phyloP scores from a whole-genome alignment of 2,329 filamentous ascomycete genomes.

The Scopulariopsis brevicaulis region DNA sequence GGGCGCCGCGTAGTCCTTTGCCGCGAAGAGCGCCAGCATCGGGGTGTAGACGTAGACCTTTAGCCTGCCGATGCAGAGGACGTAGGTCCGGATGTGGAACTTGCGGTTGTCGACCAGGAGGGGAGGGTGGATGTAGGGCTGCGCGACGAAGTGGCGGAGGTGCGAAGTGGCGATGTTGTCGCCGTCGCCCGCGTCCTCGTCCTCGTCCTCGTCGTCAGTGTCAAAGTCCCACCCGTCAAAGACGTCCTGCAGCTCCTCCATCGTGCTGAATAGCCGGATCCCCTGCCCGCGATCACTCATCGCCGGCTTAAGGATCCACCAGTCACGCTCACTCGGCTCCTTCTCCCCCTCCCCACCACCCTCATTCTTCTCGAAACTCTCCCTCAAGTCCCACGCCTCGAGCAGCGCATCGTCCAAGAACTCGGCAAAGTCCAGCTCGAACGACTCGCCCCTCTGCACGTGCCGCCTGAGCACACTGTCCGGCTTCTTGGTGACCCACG shows the following conservation, averaged over 20 bases:
- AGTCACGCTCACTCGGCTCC: slow-evolving; percentile 43
- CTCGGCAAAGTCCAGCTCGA: slow-evolving; percentile 94
- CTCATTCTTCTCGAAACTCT: slow-evolving; percentile 61
- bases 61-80: slow-evolving; percentile 68
- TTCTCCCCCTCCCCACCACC: slow-evolving; percentile 9
- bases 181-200: slow-evolving; percentile 18
- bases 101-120: slow-evolving; percentile 69
- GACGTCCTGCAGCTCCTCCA: slow-evolving; percentile 72
- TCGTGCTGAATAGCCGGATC: slow-evolving; percentile 77
- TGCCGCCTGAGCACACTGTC: slow-evolving; percentile 55
- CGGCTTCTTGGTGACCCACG: slow-evolving; percentile 80
- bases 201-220: slow-evolving; percentile 46
- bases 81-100: slow-evolving; percentile 91
- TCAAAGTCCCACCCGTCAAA: slow-evolving; percentile 86
- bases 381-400: slow-evolving; percentile 78
- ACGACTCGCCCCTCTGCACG: slow-evolving; percentile 69
- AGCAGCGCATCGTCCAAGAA: slow-evolving; percentile 89
- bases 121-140: slow-evolving; percentile 87
- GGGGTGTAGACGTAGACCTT: slow-evolving; percentile 76
- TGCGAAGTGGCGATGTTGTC: slow-evolving; percentile 72
- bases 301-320: slow-evolving; percentile 97
- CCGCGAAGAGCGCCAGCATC: slow-evolving; percentile 91
- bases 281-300: slow-evolving; percentile 97
- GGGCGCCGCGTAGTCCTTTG: slow-evolving; percentile 58
- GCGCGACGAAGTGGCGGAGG: slow-evolving; percentile 89